Conservation (phyloP, 2,329 filamentous ascomycete genomes). For the Colletotrichum limetticola region DNA sequence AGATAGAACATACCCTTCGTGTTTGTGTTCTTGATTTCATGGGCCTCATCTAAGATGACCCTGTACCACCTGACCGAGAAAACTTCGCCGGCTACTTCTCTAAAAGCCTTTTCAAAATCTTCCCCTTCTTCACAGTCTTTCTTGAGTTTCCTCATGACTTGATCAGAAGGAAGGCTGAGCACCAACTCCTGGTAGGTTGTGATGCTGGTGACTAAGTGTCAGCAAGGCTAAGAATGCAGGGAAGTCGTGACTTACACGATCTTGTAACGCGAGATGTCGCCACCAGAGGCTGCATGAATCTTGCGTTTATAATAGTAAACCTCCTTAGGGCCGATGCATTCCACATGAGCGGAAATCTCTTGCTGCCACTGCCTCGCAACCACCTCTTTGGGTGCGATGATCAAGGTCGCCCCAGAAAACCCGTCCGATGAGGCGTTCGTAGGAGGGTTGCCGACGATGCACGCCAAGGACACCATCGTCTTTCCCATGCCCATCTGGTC, state of each 20-base stretch:
- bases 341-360: neutral
- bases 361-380: neutral
- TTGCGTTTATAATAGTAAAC: neutral
- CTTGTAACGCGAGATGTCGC: neutral
- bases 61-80: neutral
- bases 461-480: constrained; percentile 60
- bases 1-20: constrained; percentile 39
- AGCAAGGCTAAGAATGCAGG: neutral
- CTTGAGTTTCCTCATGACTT: neutral
- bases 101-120: neutral
- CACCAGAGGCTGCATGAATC: neutral
- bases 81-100: neutral
- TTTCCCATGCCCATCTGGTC: constrained; percentile 76
- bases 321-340: neutral
- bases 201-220: neutral
- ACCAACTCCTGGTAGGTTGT: neutral
- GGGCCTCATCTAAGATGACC: constrained; percentile 53
- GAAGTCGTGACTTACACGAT: neutral
- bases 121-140: neutral
- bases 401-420: constrained; percentile 47
- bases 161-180: neutral
- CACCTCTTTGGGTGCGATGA: constrained; percentile 43
- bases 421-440: constrained; percentile 47
- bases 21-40: constrained; percentile 62
- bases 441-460: constrained; percentile 51